These are phyloP conservation scores for Rosa chinensis DNA, from an alignment of 306 rosid genomes.

Conservation along the genomic window DNA sequence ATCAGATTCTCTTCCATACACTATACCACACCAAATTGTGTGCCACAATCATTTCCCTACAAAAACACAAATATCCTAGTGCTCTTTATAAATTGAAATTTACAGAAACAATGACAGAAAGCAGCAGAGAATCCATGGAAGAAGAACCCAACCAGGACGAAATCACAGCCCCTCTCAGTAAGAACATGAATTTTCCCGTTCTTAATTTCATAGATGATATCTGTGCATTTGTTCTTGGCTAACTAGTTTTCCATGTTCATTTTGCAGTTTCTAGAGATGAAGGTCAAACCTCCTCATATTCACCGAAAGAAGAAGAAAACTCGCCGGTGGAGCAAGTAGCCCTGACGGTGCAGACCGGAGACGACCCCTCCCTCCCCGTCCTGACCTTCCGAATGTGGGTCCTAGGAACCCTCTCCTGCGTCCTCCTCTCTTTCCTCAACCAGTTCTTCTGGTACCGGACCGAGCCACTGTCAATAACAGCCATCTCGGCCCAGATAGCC, in stretches of 20 bases:
- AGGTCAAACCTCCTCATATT: neutral
- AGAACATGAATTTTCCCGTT: neutral
- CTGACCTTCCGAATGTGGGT: slow-evolving; percentile 94
- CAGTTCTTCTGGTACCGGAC: slow-evolving; percentile 93
- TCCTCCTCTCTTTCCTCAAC: slow-evolving; percentile 72
- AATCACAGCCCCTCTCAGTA: slow-evolving; percentile 34
- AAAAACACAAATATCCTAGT: neutral
- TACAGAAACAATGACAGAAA: neutral
- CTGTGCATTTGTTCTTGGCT: neutral
- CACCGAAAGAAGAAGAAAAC: slow-evolving; percentile 42
- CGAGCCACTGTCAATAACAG: slow-evolving; percentile 77
- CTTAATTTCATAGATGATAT: neutral
- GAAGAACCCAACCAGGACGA: slow-evolving; percentile 21
- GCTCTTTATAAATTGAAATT: neutral
- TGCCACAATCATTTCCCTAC: neutral
- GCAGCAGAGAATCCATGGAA: slow-evolving; percentile 16
- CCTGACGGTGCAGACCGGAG: slow-evolving; percentile 68
- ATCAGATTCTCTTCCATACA: neutral
- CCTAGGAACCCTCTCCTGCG: slow-evolving; percentile 68
- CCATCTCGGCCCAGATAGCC: slow-evolving; percentile 91
- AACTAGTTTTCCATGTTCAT: neutral
- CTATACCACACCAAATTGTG: neutral
- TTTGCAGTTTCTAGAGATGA: slow-evolving; percentile 24
- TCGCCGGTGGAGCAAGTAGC: slow-evolving; percentile 82
- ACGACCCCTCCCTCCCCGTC: slow-evolving; percentile 69